These are phyloP conservation scores for Dactylonectria macrodidyma DNA, from an alignment of 2,329 filamentous ascomycete genomes.

Conservation along the genomic window DNA sequence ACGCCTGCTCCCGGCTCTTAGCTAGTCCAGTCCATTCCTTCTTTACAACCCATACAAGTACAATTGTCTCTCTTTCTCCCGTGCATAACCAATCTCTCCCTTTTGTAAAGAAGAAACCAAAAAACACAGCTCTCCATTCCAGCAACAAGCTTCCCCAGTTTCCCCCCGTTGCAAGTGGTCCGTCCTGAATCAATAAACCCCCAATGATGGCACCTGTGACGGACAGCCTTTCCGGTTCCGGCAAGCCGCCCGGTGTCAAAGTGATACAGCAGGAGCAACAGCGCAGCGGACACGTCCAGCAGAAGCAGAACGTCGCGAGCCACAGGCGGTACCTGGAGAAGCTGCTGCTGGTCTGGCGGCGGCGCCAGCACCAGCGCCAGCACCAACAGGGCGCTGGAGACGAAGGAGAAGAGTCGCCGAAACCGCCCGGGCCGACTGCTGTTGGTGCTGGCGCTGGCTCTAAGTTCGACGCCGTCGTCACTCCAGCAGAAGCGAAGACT, in stretches of 20 bases:
- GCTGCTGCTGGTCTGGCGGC: conserved; percentile 31
- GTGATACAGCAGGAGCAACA: conserved; percentile 28
- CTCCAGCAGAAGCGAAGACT: conserved; percentile 13
- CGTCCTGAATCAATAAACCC: background rate
- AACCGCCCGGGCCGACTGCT: conserved; percentile 45
- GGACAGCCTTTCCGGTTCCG: conserved; percentile 24
- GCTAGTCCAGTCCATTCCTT: background rate
- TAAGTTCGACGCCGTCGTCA: conserved; percentile 45
- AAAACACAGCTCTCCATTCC: background rate
- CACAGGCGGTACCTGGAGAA: conserved; percentile 28
- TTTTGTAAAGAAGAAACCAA: background rate
- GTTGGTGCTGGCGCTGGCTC: conserved; percentile 23
- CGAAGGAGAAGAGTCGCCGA: conserved; percentile 45
- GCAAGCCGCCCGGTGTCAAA: conserved; percentile 42
- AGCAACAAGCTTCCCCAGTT: background rate
- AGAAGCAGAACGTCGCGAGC: conserved; percentile 31
- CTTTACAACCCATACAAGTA: background rate
- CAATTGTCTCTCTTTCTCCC: background rate
- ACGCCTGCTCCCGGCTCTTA: background rate
- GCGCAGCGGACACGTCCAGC: conserved; percentile 8
- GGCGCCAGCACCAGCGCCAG: conserved; percentile 48
- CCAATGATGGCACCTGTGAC: conserved; percentile 21
- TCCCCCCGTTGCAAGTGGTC: conserved; percentile 20
- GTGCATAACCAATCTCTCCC: background rate
- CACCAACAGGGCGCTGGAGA: conserved; percentile 31